A percentile compares a stretch with the other conserved stretches of the same genome.
Conservation (phyloP, 1,139 yeast species). For the Lipomyces yarrowii region DNA sequence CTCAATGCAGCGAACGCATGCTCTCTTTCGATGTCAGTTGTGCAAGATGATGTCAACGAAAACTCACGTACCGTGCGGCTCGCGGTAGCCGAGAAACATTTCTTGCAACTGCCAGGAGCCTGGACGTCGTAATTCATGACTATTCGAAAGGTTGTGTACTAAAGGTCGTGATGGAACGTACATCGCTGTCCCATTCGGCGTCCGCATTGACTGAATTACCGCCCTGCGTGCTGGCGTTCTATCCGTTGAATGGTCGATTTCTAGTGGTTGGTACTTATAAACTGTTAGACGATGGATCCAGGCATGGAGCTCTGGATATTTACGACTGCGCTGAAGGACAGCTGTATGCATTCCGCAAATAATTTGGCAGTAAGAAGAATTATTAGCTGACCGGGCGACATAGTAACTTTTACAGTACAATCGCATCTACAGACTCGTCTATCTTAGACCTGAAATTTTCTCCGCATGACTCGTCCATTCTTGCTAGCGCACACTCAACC, state of each 20-base stretch:
- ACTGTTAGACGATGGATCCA: slow-evolving; percentile 55
- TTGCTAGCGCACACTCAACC: slow-evolving; percentile 77
- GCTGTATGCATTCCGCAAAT: slow-evolving; percentile 20
- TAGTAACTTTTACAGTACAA: slow-evolving; percentile 27
- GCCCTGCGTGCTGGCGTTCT: slow-evolving; percentile 75
- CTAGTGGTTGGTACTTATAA: slow-evolving; percentile 79
- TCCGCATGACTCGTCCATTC: slow-evolving; percentile 52
- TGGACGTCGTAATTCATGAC: neutral
- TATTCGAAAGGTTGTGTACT: neutral
- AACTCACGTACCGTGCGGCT: too few relatives aligned
- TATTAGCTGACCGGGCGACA: neutral
- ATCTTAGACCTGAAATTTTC: slow-evolving; percentile 72
- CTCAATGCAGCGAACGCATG: too few relatives aligned
- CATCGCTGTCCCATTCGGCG: neutral
- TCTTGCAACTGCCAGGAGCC: neutral
- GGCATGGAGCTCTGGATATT: slow-evolving; percentile 77
- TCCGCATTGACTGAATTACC: slow-evolving; percentile 56
- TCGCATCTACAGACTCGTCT: slow-evolving; percentile 58
- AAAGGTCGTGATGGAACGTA: slow-evolving; percentile 6
- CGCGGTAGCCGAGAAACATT: too few relatives aligned
- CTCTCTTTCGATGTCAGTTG: too few relatives aligned
- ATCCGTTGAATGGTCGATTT: slow-evolving; percentile 53
- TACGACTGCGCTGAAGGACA: slow-evolving; percentile 44
- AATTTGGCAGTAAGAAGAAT: too few relatives aligned
- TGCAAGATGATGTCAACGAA: neutral